Evolutionary conservation across 1,284 basidiomycete genomes (phyloP).

Genomic region (Ceratobasidium sp.): DNA sequence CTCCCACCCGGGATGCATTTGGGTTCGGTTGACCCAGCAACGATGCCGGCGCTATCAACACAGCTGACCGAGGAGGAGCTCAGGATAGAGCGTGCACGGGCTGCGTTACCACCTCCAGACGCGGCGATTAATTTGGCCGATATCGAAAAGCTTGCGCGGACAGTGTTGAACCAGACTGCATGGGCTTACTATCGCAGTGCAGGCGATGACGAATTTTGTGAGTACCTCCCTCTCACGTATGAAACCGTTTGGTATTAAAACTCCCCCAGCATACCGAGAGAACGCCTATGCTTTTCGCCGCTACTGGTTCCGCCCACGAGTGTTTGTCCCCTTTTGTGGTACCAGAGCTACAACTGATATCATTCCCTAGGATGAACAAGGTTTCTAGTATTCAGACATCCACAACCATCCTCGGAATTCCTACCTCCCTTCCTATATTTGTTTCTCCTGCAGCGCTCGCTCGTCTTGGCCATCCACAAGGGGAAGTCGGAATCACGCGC

Average conservation of each 20-base stretch:
- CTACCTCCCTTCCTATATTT: conserved; percentile 58
- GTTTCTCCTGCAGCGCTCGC: conserved; percentile 77
- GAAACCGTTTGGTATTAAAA: background rate
- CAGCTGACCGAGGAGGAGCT: conserved; percentile 55
- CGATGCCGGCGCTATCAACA: conserved; percentile 47
- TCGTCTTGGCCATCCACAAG: conserved; percentile 85
- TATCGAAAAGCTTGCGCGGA: conserved; percentile 53
- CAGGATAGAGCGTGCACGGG: conserved; percentile 54
- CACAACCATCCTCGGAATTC: conserved; percentile 56
- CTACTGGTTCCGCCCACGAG: conserved; percentile 61
- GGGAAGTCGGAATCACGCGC: conserved; percentile 83
- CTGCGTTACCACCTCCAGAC: conserved; percentile 54
- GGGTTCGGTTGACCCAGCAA: conserved; percentile 58
- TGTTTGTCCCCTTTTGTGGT: conserved; percentile 46
- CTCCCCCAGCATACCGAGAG: conserved; percentile 52
- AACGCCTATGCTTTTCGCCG: conserved; percentile 57
- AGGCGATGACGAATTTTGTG: conserved; percentile 58
- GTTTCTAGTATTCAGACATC: conserved; percentile 48
- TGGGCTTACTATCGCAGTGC: conserved; percentile 62
- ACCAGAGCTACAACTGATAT: background rate
- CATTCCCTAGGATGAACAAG: conserved; percentile 48
- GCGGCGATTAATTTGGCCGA: conserved; percentile 58
- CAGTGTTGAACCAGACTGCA: conserved; percentile 53
- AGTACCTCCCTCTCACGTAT: conserved; percentile 40
- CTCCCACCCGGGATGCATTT: conserved; percentile 51